Conservation (phyloP, 768 basidiomycete genomes). For the Leccinum obscurum region DNA sequence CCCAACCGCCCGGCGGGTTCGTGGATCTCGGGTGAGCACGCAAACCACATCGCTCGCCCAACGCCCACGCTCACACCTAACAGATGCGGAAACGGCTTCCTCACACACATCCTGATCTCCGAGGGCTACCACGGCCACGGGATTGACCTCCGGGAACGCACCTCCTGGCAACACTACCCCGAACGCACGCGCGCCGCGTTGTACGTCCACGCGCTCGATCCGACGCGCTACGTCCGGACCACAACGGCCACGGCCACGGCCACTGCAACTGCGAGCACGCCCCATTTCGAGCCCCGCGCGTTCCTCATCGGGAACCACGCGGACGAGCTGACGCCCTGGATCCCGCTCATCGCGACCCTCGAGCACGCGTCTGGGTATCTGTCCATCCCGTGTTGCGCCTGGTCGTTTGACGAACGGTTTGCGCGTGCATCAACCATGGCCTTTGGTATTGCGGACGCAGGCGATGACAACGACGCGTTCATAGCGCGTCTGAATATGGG, state of each 20-base stretch:
- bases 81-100: constrained; percentile 83
- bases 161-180: constrained; percentile 84
- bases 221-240: constrained; percentile 29
- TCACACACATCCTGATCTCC: constrained; percentile 80
- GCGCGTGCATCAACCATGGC: constrained; percentile 45
- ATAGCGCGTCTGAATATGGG: constrained; percentile 56
- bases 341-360: constrained; percentile 76
- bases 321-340: constrained; percentile 95
- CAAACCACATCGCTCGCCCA: background rate
- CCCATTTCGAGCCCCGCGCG: constrained; percentile 42
- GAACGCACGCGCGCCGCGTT: constrained; percentile 57
- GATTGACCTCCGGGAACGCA: constrained; percentile 81
- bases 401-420: constrained; percentile 71
- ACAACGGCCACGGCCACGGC: background rate
- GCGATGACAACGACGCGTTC: constrained; percentile 32
- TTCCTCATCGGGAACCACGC: constrained; percentile 96
- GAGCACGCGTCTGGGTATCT: constrained; percentile 64
- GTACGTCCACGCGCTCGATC: constrained; percentile 71
- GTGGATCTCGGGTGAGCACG: constrained; percentile 76
- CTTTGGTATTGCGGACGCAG: constrained; percentile 23
- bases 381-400: constrained; percentile 90
- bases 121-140: constrained; percentile 88
- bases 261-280: background rate
- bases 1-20: constrained; percentile 82
- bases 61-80: background rate